Conservation (phyloP, 257 asterid genomes). For the Solanum habrochaites region DNA sequence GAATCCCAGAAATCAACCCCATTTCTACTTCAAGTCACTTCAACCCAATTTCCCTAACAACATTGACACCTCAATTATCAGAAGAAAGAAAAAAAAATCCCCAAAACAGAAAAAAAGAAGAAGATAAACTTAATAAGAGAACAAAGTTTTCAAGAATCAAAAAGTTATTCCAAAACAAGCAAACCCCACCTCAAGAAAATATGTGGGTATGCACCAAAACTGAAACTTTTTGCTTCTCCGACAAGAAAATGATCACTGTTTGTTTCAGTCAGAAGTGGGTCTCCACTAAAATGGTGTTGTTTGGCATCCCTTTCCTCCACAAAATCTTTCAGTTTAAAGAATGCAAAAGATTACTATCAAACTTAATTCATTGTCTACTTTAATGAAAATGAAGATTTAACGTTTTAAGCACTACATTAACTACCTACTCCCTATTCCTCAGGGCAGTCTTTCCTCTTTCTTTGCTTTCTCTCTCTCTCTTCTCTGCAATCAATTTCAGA, state of each 20-base stretch:
- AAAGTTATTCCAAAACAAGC: neutral
- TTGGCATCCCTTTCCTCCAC: neutral
- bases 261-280: neutral
- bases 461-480: neutral
- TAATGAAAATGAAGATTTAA: neutral
- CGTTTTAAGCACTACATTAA: neutral
- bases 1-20: constrained; percentile 84
- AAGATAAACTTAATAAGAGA: neutral
- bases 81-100: neutral
- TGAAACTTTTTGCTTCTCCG: neutral
- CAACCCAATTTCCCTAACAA: neutral
- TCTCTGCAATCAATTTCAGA: neutral
- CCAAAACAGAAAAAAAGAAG: neutral
- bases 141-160: neutral
- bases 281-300: neutral
- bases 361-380: neutral
- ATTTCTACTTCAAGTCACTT: constrained; percentile 13
- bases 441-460: neutral
- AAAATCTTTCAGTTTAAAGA: neutral
- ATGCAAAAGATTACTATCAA: neutral
- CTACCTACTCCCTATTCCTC: neutral
- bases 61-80: neutral
- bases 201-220: neutral
- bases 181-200: neutral
- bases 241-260: neutral